Conservation (phyloP, 2,329 filamentous ascomycete species). For the Madurella mycetomatis region DNA sequence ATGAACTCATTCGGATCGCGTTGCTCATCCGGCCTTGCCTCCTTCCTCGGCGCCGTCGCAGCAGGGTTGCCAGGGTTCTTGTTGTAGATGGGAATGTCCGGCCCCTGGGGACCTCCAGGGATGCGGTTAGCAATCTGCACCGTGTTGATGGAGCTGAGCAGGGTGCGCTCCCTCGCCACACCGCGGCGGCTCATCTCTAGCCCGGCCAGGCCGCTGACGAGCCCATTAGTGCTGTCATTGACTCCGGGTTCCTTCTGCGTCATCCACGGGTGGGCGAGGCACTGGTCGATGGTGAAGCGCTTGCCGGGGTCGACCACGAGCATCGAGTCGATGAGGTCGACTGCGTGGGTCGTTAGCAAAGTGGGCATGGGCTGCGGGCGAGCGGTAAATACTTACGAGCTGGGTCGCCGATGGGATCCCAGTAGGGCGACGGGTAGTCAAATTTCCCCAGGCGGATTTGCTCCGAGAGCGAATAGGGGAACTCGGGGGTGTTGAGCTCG, state of each 20-base stretch:
- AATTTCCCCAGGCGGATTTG: slow-evolving; percentile 88
- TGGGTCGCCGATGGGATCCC: slow-evolving; percentile 81
- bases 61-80: slow-evolving; percentile 59
- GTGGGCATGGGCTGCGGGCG: neutral
- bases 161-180: slow-evolving; percentile 73
- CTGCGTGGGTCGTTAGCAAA: slow-evolving; percentile 29
- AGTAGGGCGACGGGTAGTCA: slow-evolving; percentile 94
- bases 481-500: slow-evolving; percentile 75
- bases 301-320: slow-evolving; percentile 79
- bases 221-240: slow-evolving; percentile 84
- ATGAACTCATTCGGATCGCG: slow-evolving; percentile 73
- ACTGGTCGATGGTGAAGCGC: slow-evolving; percentile 85
- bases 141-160: slow-evolving; percentile 77
- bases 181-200: slow-evolving; percentile 84
- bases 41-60: slow-evolving; percentile 39
- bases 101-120: slow-evolving; percentile 49
- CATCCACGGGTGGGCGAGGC: slow-evolving; percentile 87
- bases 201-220: slow-evolving; percentile 78
- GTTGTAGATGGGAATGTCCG: slow-evolving; percentile 66
- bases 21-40: slow-evolving; percentile 63
- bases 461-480: slow-evolving; percentile 80
- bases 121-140: slow-evolving; percentile 53
- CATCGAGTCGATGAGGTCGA: slow-evolving; percentile 95
- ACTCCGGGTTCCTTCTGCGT: slow-evolving; percentile 57
- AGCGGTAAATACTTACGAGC: slow-evolving; percentile 51